Evolutionary conservation across 768 basidiomycete species (phyloP), one percentile per base, ranked within the genome.

Genomic region (Nidula microcarpa): DNA sequence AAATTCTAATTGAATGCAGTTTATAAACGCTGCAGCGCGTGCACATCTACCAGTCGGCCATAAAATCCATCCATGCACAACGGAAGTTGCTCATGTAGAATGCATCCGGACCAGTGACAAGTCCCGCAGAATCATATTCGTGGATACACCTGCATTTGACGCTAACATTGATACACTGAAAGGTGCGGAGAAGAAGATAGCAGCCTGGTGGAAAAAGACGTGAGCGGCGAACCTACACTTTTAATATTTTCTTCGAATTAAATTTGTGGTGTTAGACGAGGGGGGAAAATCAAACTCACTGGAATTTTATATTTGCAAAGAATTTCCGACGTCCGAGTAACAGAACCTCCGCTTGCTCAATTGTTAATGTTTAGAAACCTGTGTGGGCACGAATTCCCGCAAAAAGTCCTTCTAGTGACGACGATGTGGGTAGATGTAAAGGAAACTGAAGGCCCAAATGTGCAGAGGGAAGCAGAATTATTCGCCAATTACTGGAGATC

Each of bases 131-230:
- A 37, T 68, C 33, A 55, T 66, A 45, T 56, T 70, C 23, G 59
- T 70, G 7, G 68, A 70, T 47, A 68, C 67, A 4, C 68, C 67
- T 3, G 68, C 67, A 1, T 69, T 67, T 39, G 66, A 69, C 47
- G 62, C 65, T 50, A 63, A 61, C 5, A 50, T 34, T 16, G 47
- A 51, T 9, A 59, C 51, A 17, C 67, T 68, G 41, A 51, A 46
- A 2, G 57, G 60, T 8, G 62, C 65, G 14, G 45, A 66, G 44
- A 47, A 51, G 30, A 52, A 53, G 2, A 66, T 68, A 32, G 59
- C 64, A 1, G 54, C 61, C 16, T 70, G 67, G 67, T 55, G 68
- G 4, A 47, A 55, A 16, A 50, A 51, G 32, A 65, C 62, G 67
- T 68, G 13, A 47, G 59, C 18, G 11, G 4, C 13, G 11, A 47